Conservation (phyloP, 345 rosid genomes). For the Moricandia arvensis region DNA sequence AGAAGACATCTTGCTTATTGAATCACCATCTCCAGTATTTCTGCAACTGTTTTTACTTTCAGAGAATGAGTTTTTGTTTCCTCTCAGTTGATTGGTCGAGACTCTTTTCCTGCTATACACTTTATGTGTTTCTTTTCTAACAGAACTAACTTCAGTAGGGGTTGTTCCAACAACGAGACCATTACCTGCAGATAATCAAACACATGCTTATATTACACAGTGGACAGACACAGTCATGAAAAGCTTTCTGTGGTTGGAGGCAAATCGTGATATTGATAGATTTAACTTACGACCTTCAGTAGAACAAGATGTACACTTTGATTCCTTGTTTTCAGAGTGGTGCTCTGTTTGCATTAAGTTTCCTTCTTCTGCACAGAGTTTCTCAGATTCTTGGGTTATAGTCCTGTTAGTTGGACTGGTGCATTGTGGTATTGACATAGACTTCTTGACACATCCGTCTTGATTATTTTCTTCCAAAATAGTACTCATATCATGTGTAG, state of each 20-base stretch:
- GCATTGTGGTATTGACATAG: slow-evolving; percentile 33
- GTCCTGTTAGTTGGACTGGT: slow-evolving; percentile 23
- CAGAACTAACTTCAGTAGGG: slow-evolving; percentile 26
- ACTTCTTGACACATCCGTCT: slow-evolving; percentile 29
- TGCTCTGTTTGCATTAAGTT: slow-evolving; percentile 18
- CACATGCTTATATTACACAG: background rate
- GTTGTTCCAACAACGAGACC: background rate
- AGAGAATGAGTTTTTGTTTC: slow-evolving; percentile 40
- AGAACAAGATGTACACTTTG: slow-evolving; percentile 29
- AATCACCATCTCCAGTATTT: slow-evolving; percentile 31
- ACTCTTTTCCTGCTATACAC: slow-evolving; percentile 57
- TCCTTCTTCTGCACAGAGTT: slow-evolving; percentile 25
- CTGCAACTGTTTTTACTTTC: slow-evolving; percentile 51
- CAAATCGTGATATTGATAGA: slow-evolving; percentile 18
- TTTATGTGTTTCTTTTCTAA: slow-evolving; percentile 34
- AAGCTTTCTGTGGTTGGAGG: slow-evolving; percentile 9
- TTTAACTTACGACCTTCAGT: slow-evolving; percentile 41
- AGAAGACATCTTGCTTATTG: slow-evolving; percentile 26
- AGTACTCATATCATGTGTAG: slow-evolving; percentile 35
- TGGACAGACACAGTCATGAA: slow-evolving; percentile 10
- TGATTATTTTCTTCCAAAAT: slow-evolving; percentile 25
- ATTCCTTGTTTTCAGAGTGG: slow-evolving; percentile 25
- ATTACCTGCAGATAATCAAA: slow-evolving; percentile 27
- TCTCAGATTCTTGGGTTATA: slow-evolving; percentile 21
- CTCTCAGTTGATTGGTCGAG: slow-evolving; percentile 27